phyloP scores from a whole-genome alignment of 2,329 filamentous ascomycete genomes.

The Sclerotinia subarctica region DNA sequence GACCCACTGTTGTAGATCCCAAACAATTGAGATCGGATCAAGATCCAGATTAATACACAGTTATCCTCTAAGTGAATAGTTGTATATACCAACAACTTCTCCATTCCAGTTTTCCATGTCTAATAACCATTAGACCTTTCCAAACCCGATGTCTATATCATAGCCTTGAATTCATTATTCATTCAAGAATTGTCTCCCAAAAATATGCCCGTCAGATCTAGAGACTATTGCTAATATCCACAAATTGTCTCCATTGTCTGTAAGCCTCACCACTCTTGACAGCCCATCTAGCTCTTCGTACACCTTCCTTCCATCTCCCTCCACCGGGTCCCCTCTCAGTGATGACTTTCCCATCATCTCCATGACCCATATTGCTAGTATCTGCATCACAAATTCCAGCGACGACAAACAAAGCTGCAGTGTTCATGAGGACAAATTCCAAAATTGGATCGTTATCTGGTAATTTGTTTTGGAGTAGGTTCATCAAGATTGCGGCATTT shows the following conservation, averaged over 20 bases:
- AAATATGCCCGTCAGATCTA: background rate
- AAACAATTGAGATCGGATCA: background rate
- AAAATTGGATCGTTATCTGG: conserved; percentile 77
- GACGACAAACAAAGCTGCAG: conserved; percentile 80
- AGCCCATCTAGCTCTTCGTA: conserved; percentile 82
- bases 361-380: conserved; percentile 71
- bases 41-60: background rate
- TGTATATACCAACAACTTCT: background rate
- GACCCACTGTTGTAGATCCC: background rate
- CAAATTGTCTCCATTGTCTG: conserved; percentile 78
- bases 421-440: conserved; percentile 92
- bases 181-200: background rate
- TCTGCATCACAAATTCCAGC: conserved; percentile 85
- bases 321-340: conserved; percentile 80
- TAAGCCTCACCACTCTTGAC: conserved; percentile 84
- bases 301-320: conserved; percentile 90
- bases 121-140: background rate
- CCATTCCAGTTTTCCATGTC: background rate
- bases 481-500: conserved; percentile 80
- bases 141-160: background rate
- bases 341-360: conserved; percentile 77
- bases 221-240: conserved; percentile 59
- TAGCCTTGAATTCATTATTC: background rate
- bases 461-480: conserved; percentile 71
- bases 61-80: background rate